Conservation (phyloP, 345 rosid genomes). For the Corchorus capsularis region DNA sequence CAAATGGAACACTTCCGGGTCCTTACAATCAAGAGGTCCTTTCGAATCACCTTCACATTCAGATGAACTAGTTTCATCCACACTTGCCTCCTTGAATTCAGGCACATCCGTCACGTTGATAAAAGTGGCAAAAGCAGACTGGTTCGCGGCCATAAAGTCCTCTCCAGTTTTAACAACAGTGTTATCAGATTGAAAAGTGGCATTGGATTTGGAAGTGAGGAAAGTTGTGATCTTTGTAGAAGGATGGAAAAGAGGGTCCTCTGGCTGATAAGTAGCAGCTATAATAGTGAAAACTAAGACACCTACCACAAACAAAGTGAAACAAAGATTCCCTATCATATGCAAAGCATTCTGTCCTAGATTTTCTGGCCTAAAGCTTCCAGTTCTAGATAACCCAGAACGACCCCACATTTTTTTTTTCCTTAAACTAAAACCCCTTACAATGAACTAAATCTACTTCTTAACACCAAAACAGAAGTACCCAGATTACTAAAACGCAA, state of each 20-base stretch:
- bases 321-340: constrained; percentile 82
- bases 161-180: constrained; percentile 82
- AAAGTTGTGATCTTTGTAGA: constrained; percentile 75
- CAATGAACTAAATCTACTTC: constrained; percentile 17
- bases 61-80: constrained; percentile 20
- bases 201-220: constrained; percentile 76
- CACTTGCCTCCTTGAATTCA: neutral
- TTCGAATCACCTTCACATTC: constrained; percentile 43
- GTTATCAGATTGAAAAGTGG: constrained; percentile 74
- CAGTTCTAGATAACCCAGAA: constrained; percentile 46
- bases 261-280: constrained; percentile 91
- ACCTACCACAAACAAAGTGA: constrained; percentile 74
- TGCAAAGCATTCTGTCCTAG: constrained; percentile 77
- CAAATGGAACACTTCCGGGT: constrained; percentile 79
- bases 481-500: constrained; percentile 28
- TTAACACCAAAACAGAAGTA: constrained; percentile 6
- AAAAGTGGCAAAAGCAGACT: constrained; percentile 62
- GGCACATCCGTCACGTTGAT: constrained; percentile 70
- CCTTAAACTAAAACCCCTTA: constrained; percentile 20
- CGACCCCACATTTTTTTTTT: constrained; percentile 65
- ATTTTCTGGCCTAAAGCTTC: constrained; percentile 76
- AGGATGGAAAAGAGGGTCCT: constrained; percentile 86
- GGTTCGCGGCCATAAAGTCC: constrained; percentile 79
- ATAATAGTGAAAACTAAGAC: constrained; percentile 87
- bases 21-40: constrained; percentile 74